Evolutionary conservation across 1,139 yeast species (phyloP).

Genomic region (Kodamaea fungicola): DNA sequence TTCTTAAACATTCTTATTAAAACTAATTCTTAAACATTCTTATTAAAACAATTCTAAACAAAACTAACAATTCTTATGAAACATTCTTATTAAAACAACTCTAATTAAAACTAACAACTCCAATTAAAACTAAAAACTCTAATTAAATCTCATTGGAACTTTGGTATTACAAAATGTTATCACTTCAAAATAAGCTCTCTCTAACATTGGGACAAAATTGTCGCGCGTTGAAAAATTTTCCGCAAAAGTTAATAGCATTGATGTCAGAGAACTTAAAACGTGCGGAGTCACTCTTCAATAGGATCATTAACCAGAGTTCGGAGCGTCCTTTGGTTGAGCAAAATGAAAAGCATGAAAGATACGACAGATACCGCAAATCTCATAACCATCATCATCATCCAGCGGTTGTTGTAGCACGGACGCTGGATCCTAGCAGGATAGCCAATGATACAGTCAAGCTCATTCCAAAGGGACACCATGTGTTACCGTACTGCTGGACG

Average conservation of each 20-base stretch:
- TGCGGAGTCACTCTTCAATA: constrained; percentile 48
- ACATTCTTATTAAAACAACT: too few relatives aligned
- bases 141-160: too few relatives aligned
- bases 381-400: background rate
- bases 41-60: too few relatives aligned
- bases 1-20: too few relatives aligned
- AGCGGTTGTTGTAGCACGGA: constrained; percentile 18
- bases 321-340: constrained; percentile 4
- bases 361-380: constrained; percentile 1
- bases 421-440: constrained; percentile 31
- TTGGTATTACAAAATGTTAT: too few relatives aligned
- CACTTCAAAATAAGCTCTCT: too few relatives aligned
- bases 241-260: constrained; percentile 5
- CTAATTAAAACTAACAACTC: too few relatives aligned
- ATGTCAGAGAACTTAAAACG: constrained; percentile 51
- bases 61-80: too few relatives aligned
- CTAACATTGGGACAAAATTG: too few relatives aligned
- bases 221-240: constrained; percentile 1
- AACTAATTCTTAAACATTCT: too few relatives aligned
- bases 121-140: too few relatives aligned
- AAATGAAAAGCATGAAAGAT: constrained; percentile 2
- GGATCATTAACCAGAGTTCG: constrained; percentile 42
- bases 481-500: constrained; percentile 49
- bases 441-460: constrained; percentile 30
- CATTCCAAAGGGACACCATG: constrained; percentile 33